Base-by-base conservation (phyloP, 2,329 filamentous ascomycete genomes). In the Diplodia corticola region DNA sequence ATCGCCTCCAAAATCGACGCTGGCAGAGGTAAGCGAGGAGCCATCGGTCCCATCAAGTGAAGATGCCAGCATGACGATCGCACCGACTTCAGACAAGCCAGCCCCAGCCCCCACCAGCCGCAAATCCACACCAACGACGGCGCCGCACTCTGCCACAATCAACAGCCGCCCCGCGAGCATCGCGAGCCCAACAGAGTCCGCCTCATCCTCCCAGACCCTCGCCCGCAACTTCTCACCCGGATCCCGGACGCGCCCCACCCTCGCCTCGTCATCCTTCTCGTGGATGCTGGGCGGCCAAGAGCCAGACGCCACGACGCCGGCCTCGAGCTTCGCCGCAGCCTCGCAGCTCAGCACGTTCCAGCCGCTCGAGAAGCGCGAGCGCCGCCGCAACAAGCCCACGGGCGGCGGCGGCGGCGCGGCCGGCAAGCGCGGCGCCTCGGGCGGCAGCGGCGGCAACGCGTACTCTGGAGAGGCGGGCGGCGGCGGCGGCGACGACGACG, bases 201-300 rank as follows among this genome's bases (percentile, higher is more conserved):
- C 51, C 17, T 24, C 64, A 5, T 53, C 60, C 9, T 40, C 51
- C 17, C 55, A 40, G 13, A 55, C 46, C 22, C 54, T 30, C 17
- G 37, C 40, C 6, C 49, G 50, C n/a, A 28, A 30, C 69, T 49
- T 70, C 71, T 4, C 76, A 64, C 72, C 50, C 1, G 54, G 77
- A 78, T 75, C 51, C 78, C 85, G 72, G n/a, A 69, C 86, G 22
- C 84, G 89, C 24, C 90, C 89, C 3, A 86, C 84, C 0, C 82
- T 92, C 37, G 89, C 89, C 1, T 89, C 91, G 70, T 92, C 90
- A 7, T 90, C 88, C 4, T 93, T 92, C 75, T 88, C 90, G 1
- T 92, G 89, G 89, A 93, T 93, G 89, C 81, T 93, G 4, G 76
- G 75, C 17, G 76, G 75, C 17, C 73, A 77, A 44, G 77, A 77